Percentiles rank a stretch among this genome's conserved stretches.
Conservation (phyloP, 345 rosid genomes). For the Sisymbrium irio region DNA sequence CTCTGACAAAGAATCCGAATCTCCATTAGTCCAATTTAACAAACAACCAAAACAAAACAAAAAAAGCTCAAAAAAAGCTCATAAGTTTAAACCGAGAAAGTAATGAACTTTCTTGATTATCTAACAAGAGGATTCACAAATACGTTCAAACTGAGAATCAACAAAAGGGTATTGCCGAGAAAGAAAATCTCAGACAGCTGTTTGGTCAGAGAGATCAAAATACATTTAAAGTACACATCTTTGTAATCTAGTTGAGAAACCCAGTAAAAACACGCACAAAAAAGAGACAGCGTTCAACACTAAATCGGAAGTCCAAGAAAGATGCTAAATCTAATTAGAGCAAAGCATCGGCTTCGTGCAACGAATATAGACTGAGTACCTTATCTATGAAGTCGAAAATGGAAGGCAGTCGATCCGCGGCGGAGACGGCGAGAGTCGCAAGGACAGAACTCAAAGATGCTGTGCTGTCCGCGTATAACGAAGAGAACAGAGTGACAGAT, state of each 20-base stretch:
- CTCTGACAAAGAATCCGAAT: constrained; percentile 9
- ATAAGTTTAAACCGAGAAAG: background rate
- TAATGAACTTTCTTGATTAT: too few relatives aligned
- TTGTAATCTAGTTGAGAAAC: constrained; percentile 7
- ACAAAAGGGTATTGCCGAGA: background rate
- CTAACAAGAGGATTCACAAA: background rate
- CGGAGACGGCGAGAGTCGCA: background rate
- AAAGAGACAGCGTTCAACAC: background rate
- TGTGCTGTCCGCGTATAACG: background rate
- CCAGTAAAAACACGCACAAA: background rate
- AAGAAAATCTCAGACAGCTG: background rate
- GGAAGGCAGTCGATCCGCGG: background rate
- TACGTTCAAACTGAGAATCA: too few relatives aligned
- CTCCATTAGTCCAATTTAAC: background rate
- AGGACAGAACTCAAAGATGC: background rate
- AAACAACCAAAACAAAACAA: too few relatives aligned
- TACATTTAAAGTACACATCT: background rate
- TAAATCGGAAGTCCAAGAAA: background rate
- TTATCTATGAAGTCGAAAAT: background rate
- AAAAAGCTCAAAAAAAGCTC: background rate
- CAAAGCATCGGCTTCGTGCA: background rate
- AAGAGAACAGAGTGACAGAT: too few relatives aligned
- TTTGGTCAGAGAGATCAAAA: background rate
- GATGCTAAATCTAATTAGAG: background rate
- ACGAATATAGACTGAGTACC: background rate